Evolutionary conservation across 345 rosid species (phyloP), one percentile per base, ranked within the genome.

Genomic region (Brassica nigra): DNA sequence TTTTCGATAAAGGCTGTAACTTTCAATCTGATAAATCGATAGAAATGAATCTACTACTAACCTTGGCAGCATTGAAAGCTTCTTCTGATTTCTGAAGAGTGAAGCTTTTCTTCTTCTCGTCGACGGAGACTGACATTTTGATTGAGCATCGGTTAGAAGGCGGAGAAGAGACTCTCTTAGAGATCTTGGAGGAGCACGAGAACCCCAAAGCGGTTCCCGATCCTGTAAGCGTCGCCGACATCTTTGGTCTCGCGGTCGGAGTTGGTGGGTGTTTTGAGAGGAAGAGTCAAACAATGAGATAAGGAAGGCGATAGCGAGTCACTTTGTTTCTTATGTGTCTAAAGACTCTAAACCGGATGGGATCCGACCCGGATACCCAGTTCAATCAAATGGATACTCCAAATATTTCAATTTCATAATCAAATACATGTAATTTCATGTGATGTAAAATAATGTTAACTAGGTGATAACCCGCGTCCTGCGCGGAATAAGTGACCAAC

Each of bases 21-120:
- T 2, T 73, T 10, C 59, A 65, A 62, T 6, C 14, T 63, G 30
- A 6, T 44, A 44, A 23, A 23, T 44, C 5, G 3, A 44, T 42
- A 44, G 27, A 11, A n/a, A 3, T 4, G 36, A 58, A 54, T 54
- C 8, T 2, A 57, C 7, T 55, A 67, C 7, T 55, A 67, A 90
- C 98, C 92, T 91, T 90, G 66, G 94, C 95, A 20, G 75, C 85
- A 59, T 58, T 83, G 86, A 91, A 90, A 77, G 93, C 97, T 86
- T 91, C 92, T 39, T 90, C 91, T 31, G 95, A 93, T 73, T 93
- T 91, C 49, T 89, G 81, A 66, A 93, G 86, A 67, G 88, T 77
- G 71, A 78, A 90, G 55, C 52, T 86, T 77, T 86, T 91, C 88
- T 87, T 85, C 85, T 86, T 85, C 79, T 87, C 88, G 72, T 85